These are phyloP conservation scores for Xylariaceae sp. DNA, from an alignment of 2,329 filamentous ascomycete species.

Conservation along the genomic window DNA sequence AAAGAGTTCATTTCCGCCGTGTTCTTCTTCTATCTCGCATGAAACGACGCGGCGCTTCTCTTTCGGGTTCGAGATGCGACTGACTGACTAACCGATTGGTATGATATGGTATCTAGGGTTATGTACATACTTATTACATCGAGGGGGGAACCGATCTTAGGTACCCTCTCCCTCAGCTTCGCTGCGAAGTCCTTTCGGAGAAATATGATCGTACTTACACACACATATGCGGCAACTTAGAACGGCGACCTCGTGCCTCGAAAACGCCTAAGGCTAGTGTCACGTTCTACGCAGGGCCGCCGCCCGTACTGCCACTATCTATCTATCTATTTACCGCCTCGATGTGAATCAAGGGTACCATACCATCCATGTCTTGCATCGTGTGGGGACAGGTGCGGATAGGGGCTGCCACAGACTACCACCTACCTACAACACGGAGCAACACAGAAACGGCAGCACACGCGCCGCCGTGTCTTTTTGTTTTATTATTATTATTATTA, in stretches of 20 bases:
- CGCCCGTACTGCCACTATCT: slow-evolving; percentile 11
- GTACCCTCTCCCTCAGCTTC: not conserved
- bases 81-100: not conserved
- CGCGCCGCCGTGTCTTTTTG: too few species aligned
- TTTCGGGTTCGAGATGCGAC: not conserved
- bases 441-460: not conserved
- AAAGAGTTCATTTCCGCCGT: not conserved
- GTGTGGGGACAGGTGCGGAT: not conserved
- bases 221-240: not conserved
- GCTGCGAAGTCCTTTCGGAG: not conserved
- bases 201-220: slow-evolving; percentile 1
- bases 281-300: slow-evolving; percentile 18
- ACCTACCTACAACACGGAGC: not conserved
- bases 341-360: not conserved
- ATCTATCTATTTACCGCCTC: slow-evolving; percentile 2
- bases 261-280: slow-evolving; percentile 5
- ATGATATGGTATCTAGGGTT: not conserved
- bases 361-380: not conserved
- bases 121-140: too few species aligned
- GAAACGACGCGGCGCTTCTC: not conserved
- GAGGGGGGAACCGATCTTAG: too few species aligned
- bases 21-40: not conserved
- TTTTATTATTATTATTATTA: too few species aligned
- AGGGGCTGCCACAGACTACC: not conserved
- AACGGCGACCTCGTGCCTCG: not conserved